These are phyloP conservation scores for Candida awuae DNA, from an alignment of 805 yeast species.

Conservation along the genomic window DNA sequence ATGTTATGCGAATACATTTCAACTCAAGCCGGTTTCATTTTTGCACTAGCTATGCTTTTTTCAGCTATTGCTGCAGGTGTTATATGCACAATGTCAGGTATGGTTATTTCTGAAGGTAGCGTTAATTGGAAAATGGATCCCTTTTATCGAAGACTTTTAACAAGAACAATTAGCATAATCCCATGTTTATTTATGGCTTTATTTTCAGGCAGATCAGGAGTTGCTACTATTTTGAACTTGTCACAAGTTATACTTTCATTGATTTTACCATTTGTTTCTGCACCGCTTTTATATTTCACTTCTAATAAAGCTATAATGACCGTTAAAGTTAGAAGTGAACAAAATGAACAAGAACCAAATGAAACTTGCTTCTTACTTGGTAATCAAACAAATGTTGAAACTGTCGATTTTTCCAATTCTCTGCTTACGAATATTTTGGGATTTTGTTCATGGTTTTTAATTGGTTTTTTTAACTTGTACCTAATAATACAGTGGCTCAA, in stretches of 20 bases:
- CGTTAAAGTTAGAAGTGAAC: conserved; percentile 29
- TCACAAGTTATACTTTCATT: conserved; percentile 81
- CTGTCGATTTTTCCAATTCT: conserved; percentile 53
- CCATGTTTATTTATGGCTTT: conserved; percentile 74
- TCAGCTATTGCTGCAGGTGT: conserved; percentile 91
- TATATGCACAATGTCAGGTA: conserved; percentile 90
- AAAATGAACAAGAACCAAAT: conserved; percentile 3
- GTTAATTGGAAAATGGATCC: conserved; percentile 75
- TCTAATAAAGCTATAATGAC: conserved; percentile 62
- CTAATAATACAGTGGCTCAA: conserved; percentile 25
- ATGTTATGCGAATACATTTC: conserved; percentile 56
- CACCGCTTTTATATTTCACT: conserved; percentile 81
- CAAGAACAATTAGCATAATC: conserved; percentile 68
- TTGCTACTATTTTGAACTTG: conserved; percentile 66
- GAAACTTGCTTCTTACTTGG: conserved; percentile 6
- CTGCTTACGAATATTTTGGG: conserved; percentile 48
- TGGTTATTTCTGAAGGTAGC: conserved; percentile 87
- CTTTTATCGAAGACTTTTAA: conserved; percentile 69
- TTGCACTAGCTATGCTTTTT: conserved; percentile 74
- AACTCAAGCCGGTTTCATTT: conserved; percentile 71
- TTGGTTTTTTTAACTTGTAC: conserved; percentile 65
- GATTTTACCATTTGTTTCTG: conserved; percentile 73
- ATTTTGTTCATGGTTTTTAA: conserved; percentile 57
- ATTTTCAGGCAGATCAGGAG: conserved; percentile 64
- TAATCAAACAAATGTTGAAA: conserved; percentile 13